Percentiles rank a stretch among this genome's conserved stretches.
Conservation (phyloP, 1,284 basidiomycete genomes). For the Pyrrhoderma noxium region DNA sequence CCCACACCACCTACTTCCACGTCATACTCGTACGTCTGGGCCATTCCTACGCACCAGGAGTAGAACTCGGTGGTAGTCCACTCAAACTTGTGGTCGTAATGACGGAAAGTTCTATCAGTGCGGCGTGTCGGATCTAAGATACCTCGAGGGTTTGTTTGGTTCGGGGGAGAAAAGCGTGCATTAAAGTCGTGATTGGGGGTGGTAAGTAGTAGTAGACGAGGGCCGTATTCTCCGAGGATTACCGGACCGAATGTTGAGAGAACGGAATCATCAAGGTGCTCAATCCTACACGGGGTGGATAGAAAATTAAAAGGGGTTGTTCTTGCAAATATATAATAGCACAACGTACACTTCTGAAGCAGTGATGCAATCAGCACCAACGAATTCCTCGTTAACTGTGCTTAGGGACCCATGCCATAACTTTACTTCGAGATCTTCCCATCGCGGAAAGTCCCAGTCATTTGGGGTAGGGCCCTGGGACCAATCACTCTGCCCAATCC, state of each 20-base stretch:
- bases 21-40: constrained; percentile 69
- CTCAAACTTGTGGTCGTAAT: constrained; percentile 90
- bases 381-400: constrained; percentile 66
- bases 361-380: constrained; percentile 75
- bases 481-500: not conserved
- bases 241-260: constrained; percentile 76
- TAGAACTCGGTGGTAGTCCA: constrained; percentile 81
- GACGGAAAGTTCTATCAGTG: constrained; percentile 68
- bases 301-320: not conserved
- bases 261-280: constrained; percentile 71
- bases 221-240: constrained; percentile 79
- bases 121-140: constrained; percentile 69
- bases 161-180: constrained; percentile 67
- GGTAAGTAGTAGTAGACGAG: constrained; percentile 74
- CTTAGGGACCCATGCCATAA: constrained; percentile 83
- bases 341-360: constrained; percentile 75
- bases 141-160: constrained; percentile 32
- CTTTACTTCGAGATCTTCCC: constrained; percentile 67
- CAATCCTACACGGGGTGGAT: constrained; percentile 51
- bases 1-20: constrained; percentile 54
- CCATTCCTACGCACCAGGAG: constrained; percentile 58
- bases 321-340: not conserved
- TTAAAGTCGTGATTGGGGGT: constrained; percentile 92
- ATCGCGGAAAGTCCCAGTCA: constrained; percentile 36
- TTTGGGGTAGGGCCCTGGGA: not conserved